phyloP scores from a whole-genome alignment of 192 early-diverging fungal species.

The Entophlyctis helioformis region DNA sequence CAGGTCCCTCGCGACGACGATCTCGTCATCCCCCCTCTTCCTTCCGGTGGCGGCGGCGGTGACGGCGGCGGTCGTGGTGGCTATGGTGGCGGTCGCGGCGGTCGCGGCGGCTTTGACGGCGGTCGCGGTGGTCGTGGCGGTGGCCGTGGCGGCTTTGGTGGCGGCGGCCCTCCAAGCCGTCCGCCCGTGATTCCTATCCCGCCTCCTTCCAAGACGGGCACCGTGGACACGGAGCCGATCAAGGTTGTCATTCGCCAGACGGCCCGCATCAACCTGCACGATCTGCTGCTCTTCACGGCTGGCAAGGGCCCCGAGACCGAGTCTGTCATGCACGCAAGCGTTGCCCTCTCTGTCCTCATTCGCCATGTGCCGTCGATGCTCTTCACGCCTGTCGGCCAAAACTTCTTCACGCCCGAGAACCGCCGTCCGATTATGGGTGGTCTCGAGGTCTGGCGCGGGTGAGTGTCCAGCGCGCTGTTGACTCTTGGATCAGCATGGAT shows the following conservation, averaged over 20 bases:
- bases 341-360: conserved; percentile 14
- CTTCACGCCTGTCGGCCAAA: conserved; percentile 15
- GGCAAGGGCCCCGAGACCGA: conserved; percentile 14
- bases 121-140: conserved; percentile 11
- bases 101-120: conserved; percentile 2
- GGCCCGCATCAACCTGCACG: conserved; percentile 13
- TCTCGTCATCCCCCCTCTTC: not conserved
- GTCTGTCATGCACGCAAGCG: conserved; percentile 4
- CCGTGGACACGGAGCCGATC: not conserved
- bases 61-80: conserved; percentile 2
- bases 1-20: conserved; percentile 6
- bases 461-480: no score
- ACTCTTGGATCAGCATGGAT: no score
- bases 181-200: not conserved
- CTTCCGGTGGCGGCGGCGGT: not conserved
- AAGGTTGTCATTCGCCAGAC: conserved; percentile 1
- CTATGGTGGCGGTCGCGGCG: not conserved
- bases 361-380: conserved; percentile 17
- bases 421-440: conserved; percentile 15
- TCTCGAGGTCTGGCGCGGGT: conserved; percentile 28
- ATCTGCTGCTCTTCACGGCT: conserved; percentile 10
- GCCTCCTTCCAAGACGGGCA: not conserved
- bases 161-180: not conserved
- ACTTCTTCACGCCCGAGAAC: conserved; percentile 17
- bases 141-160: conserved; percentile 4